A percentile compares a stretch with the other conserved stretches of the same genome.
phyloP scores from a whole-genome alignment of 306 rosid genomes.

The Vigna unguiculata region DNA sequence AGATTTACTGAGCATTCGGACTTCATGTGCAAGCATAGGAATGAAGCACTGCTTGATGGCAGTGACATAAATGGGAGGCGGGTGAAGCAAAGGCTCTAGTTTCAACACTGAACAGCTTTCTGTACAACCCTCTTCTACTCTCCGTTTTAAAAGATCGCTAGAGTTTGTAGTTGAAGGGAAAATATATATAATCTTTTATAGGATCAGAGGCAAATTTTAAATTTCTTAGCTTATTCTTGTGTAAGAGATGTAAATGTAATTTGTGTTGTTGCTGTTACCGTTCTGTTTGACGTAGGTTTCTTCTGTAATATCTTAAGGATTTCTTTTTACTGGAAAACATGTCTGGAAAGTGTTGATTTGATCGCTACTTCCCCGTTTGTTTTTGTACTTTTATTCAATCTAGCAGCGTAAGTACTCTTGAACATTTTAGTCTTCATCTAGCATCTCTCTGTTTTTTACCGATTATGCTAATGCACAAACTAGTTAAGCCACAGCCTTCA shows the following conservation, averaged over 20 bases:
- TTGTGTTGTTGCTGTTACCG: conserved; percentile 45
- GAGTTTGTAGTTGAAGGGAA: conserved; percentile 50
- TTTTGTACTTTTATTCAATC: conserved; percentile 26
- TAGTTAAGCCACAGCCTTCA: neutral
- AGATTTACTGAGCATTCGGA: conserved; percentile 76
- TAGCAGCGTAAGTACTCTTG: neutral
- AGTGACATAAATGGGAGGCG: conserved; percentile 88
- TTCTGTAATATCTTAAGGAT: conserved; percentile 39
- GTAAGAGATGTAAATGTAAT: conserved; percentile 61
- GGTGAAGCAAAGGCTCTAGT: conserved; percentile 87
- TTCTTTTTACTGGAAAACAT: conserved; percentile 27
- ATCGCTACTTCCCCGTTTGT: conserved; percentile 17
- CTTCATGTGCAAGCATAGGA: conserved; percentile 64
- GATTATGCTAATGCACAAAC: neutral
- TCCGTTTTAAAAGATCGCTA: conserved; percentile 39
- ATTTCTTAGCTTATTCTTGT: conserved; percentile 43
- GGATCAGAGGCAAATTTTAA: conserved; percentile 47
- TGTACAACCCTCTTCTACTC: conserved; percentile 39
- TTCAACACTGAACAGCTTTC: conserved; percentile 37
- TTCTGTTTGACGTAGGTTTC: conserved; percentile 43
- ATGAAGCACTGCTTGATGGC: conserved; percentile 77
- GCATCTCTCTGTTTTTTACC: neutral
- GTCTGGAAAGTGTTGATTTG: conserved; percentile 39
- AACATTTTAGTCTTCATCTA: neutral
- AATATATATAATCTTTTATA: conserved; percentile 42